A percentile compares a stretch with the other conserved stretches of the same genome.
Evolutionary conservation across 139 green algal genomes (phyloP).

Genomic region (Monoraphidium neglectum): DNA sequence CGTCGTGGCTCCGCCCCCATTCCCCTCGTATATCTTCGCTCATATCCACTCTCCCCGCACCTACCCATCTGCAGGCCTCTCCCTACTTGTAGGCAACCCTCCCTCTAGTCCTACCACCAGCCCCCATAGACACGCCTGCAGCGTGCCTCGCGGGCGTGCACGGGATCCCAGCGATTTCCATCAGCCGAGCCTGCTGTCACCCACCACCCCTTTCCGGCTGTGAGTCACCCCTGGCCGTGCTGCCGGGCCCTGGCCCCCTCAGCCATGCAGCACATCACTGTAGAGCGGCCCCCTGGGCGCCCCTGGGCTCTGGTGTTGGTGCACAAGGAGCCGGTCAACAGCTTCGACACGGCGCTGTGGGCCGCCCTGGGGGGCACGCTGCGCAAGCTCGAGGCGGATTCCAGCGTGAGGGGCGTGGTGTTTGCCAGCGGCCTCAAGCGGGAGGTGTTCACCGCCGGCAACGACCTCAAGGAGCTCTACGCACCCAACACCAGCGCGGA

Average conservation of each 20-base stretch:
- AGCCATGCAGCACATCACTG: constrained; percentile 1
- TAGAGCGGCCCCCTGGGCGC: background rate
- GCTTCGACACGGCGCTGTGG: constrained; percentile 33
- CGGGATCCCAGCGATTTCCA: too few species aligned
- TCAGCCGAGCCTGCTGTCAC: too few species aligned
- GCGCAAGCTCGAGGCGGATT: constrained; percentile 53
- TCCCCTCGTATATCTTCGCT: too few species aligned
- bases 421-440: constrained; percentile 68
- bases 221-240: background rate
- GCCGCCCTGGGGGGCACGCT: constrained; percentile 48
- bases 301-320: constrained; percentile 11
- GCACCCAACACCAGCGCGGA: constrained; percentile 68
- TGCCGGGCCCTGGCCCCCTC: too few species aligned
- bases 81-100: too few species aligned
- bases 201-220: background rate
- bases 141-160: too few species aligned
- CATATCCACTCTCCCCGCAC: too few species aligned
- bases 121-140: too few species aligned
- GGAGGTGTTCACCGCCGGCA: constrained; percentile 71
- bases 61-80: too few species aligned
- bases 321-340: constrained; percentile 32
- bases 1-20: too few species aligned
- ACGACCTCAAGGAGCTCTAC: constrained; percentile 81
- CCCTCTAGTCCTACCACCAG: too few species aligned
- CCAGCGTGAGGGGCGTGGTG: constrained; percentile 60